phyloP scores from a whole-genome alignment of 441 rosid genomes.

The Cnidoscolus chayamansa region DNA sequence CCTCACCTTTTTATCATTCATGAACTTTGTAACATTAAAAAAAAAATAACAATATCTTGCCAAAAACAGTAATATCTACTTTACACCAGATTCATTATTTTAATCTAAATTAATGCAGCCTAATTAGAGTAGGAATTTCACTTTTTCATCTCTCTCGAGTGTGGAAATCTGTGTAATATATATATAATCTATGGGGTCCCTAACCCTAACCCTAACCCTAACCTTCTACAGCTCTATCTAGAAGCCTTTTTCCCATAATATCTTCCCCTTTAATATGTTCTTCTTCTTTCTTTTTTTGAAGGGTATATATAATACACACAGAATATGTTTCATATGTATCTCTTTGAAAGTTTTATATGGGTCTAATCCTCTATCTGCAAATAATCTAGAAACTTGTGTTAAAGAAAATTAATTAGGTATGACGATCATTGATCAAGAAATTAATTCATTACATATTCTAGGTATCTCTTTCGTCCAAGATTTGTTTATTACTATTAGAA shows the following conservation, averaged over 20 bases:
- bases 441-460: not conserved
- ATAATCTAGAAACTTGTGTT: too few species aligned
- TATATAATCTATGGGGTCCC: too few species aligned
- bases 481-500: too few species aligned
- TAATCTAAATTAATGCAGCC: not conserved
- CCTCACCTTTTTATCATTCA: not conserved
- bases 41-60: not conserved
- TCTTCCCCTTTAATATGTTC: not conserved
- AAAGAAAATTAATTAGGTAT: constrained; percentile 18
- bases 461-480: too few species aligned
- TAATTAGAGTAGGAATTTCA: constrained; percentile 1
- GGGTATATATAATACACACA: too few species aligned
- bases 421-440: not conserved
- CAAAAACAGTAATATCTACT: not conserved
- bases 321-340: not conserved
- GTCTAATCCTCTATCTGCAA: not conserved
- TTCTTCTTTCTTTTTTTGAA: not conserved
- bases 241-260: not conserved
- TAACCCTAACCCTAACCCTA: too few species aligned
- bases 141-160: not conserved
- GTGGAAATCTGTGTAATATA: not conserved
- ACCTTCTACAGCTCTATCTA: not conserved
- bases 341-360: not conserved
- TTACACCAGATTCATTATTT: constrained; percentile 7
- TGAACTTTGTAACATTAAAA: not conserved